These are phyloP conservation scores for Baorangia bicolor DNA, from an alignment of 768 basidiomycete genomes.

Conservation along the genomic window DNA sequence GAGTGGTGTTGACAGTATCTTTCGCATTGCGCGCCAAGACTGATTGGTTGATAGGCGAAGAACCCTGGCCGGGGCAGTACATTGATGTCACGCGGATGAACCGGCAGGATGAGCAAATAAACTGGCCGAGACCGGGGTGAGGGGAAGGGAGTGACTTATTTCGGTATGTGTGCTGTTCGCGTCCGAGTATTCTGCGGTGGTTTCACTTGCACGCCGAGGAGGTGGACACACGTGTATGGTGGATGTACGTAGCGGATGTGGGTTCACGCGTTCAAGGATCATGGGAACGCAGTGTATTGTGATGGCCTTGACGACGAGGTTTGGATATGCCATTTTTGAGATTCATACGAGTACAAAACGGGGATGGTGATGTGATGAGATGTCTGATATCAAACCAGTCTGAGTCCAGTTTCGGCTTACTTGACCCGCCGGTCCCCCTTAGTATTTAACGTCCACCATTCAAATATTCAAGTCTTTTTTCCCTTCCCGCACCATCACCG, in stretches of 20 bases:
- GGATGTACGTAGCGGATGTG: not conserved
- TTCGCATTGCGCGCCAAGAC: slow-evolving; percentile 1
- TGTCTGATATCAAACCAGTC: not conserved
- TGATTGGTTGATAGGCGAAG: slow-evolving; percentile 50
- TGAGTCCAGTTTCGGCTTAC: slow-evolving; percentile 19
- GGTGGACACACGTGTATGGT: not conserved
- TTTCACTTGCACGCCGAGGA: not conserved
- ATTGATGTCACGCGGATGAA: slow-evolving; percentile 68
- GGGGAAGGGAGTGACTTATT: not conserved
- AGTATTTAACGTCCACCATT: slow-evolving; percentile 18
- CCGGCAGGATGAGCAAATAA: slow-evolving; percentile 53
- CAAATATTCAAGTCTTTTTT: slow-evolving; percentile 1
- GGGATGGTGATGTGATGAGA: slow-evolving; percentile 16
- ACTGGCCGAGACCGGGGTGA: slow-evolving; percentile 73
- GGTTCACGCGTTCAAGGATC: not conserved
- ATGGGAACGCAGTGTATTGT: slow-evolving; percentile 18
- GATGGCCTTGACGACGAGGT: slow-evolving; percentile 13
- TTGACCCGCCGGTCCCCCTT: slow-evolving; percentile 3
- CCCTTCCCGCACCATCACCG: slow-evolving; percentile 9
- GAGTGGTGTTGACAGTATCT: slow-evolving; percentile 30
- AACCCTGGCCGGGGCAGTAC: slow-evolving; percentile 70
- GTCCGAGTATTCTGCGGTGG: not conserved
- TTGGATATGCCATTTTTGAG: slow-evolving; percentile 6
- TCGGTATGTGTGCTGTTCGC: not conserved
- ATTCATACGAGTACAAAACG: not conserved